phyloP scores from a whole-genome alignment of 257 asterid genomes.

The Scutellaria galericulata region DNA sequence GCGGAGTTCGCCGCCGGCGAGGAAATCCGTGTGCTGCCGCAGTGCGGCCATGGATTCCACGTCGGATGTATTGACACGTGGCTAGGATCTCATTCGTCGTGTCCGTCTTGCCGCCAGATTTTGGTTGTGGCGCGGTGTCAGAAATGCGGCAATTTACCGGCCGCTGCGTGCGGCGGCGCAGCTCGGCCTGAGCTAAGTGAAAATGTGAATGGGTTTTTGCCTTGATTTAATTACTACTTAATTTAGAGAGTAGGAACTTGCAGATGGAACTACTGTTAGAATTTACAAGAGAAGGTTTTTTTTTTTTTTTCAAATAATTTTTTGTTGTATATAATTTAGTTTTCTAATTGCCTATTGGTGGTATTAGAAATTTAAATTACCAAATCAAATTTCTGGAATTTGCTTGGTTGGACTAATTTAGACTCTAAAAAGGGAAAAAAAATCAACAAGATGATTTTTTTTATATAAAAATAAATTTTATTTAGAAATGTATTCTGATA shows the following conservation, averaged over 20 bases:
- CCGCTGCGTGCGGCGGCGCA: constrained; percentile 34
- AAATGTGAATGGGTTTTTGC: constrained; percentile 47
- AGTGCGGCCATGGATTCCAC: constrained; percentile 62
- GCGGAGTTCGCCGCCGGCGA: constrained; percentile 58
- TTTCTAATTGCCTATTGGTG: neutral
- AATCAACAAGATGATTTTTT: neutral
- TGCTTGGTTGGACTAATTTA: neutral
- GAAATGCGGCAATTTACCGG: constrained; percentile 51
- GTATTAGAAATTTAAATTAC: constrained; percentile 9
- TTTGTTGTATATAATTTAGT: neutral
- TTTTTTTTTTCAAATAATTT: neutral
- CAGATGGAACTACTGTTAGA: constrained; percentile 17
- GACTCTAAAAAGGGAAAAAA: neutral
- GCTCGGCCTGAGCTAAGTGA: constrained; percentile 40
- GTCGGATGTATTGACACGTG: constrained; percentile 63
- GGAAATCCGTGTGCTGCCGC: constrained; percentile 61
- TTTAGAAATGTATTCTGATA: neutral
- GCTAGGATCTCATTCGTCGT: constrained; percentile 62
- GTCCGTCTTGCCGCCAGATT: constrained; percentile 63
- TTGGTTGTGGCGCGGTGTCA: constrained; percentile 57
- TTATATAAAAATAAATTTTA: no score
- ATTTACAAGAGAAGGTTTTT: constrained; percentile 2
- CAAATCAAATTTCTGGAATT: constrained; percentile 12
- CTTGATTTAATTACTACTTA: constrained; percentile 29
- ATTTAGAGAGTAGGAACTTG: constrained; percentile 26